Base-by-base conservation (phyloP, 139 green algal species). In the Pycnococcus provasolii region DNA sequence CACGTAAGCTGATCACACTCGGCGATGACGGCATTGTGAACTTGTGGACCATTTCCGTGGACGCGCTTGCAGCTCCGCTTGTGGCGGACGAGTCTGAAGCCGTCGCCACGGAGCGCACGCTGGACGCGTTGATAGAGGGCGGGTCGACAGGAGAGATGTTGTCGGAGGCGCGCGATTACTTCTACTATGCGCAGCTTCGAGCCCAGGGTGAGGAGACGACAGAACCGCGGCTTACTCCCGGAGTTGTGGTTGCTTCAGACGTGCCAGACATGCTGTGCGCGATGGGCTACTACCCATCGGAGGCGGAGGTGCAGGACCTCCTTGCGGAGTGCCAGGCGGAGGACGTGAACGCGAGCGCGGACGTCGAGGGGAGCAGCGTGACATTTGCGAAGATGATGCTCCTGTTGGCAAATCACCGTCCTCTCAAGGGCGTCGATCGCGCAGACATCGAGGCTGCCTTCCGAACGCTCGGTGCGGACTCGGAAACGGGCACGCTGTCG, bases 121-220 rank as follows among this genome's bases (percentile, higher is more conserved):
- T 77, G 77, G 55, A 55, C 9, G 40, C 54, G 53, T n/a, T 72
- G 3, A 53, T 87, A 47, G 66, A 89, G 66, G 77, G 60, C 9
- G 78, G 71, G 3, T 37, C 53, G 39, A 61, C 78, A 42, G 53
- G 66, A 4, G 71, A 66, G 43, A 70, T 86, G 42, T 73, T 84
- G 50, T 60, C 77, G n/a, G 82, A 92, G 54, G 67, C 86, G 53
- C 53, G 60, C 37, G 80, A 88, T 68, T 87, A 85, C 72, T 91
- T 88, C 64, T 76, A 73, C 62, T 86, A 85, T 58, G 72, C 72
- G 3, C 77, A 88, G 68, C 45, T 85, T 3, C 42, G 63, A 9
- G 62, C 62, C 43, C 79, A 87, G 67, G 78, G 76, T 4, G 81
- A 84, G 73, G 81, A 76, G 48, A 64, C 60, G 13, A 78, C 76